Conservation (phyloP, 2,329 filamentous ascomycete species). For the Monilinia fructigena region DNA sequence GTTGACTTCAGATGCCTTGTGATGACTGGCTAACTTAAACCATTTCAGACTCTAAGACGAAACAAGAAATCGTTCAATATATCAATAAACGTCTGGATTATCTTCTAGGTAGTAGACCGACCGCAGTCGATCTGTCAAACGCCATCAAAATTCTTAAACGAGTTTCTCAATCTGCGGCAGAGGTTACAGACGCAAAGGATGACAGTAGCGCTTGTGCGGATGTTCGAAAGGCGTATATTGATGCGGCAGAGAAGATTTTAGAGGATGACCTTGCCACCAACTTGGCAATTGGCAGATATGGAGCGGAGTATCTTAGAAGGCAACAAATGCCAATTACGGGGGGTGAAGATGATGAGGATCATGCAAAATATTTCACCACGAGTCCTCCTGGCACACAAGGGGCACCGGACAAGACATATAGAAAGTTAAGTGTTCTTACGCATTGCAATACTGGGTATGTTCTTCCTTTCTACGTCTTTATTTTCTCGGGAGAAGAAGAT, state of each 20-base stretch:
- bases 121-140: conserved; percentile 91
- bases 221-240: conserved; percentile 70
- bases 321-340: conserved; percentile 36
- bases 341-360: conserved; percentile 30
- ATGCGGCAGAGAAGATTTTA: conserved; percentile 81
- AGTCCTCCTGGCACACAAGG: conserved; percentile 42
- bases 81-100: conserved; percentile 80
- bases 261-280: conserved; percentile 86
- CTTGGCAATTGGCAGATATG: conserved; percentile 76
- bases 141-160: conserved; percentile 77
- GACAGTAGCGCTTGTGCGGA: conserved; percentile 40
- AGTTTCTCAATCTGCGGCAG: conserved; percentile 53
- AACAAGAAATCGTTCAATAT: conserved; percentile 63
- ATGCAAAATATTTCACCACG: conserved; percentile 39
- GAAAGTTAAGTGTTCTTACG: conserved; percentile 77
- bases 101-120: conserved; percentile 84
- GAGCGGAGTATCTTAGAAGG: conserved; percentile 73
- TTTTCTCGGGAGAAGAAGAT: not conserved
- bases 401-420: conserved; percentile 48
- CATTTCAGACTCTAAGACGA: conserved; percentile 29
- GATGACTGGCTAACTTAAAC: not conserved
- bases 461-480: not conserved
- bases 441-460: conserved; percentile 93
- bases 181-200: conserved; percentile 35
- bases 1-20: not conserved